A percentile compares a stretch with the other conserved stretches of the same genome.
phyloP scores from a whole-genome alignment of 1,284 basidiomycete species.

The Apiotrichum gracile region DNA sequence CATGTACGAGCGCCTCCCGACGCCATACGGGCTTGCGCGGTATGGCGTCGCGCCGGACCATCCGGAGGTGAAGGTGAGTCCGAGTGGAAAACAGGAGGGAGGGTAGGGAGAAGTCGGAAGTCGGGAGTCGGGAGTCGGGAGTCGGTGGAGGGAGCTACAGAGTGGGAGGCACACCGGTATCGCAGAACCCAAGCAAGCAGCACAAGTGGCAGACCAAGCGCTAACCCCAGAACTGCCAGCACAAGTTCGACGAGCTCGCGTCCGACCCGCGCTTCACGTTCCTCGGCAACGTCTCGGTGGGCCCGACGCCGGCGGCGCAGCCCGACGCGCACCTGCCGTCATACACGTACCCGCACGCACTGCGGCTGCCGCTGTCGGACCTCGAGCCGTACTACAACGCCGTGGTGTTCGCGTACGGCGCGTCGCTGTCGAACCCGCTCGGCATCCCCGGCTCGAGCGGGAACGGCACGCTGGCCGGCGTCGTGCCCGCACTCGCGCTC shows the following conservation, averaged over 20 bases:
- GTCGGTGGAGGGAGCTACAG: too few species aligned
- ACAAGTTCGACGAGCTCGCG: slow-evolving; percentile 80
- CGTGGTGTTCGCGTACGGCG: slow-evolving; percentile 51
- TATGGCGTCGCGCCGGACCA: slow-evolving; percentile 99
- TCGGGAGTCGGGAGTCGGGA: too few species aligned
- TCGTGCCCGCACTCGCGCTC: slow-evolving; percentile 72
- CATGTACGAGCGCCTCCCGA: slow-evolving; percentile 87
- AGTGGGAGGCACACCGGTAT: too few species aligned
- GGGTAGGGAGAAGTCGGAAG: too few species aligned
- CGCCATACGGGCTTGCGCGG: slow-evolving; percentile 88
- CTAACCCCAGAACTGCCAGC: slow-evolving; percentile 75
- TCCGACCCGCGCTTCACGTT: slow-evolving; percentile 71
- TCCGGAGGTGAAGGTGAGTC: slow-evolving; percentile 87
- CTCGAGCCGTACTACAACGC: slow-evolving; percentile 50
- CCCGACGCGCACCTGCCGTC: slow-evolving; percentile 22
- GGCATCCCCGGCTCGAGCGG: slow-evolving; percentile 53
- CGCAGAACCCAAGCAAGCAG: too few species aligned
- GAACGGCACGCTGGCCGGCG: slow-evolving; percentile 52
- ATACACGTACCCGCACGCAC: slow-evolving; percentile 48
- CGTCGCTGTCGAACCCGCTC: slow-evolving; percentile 44
- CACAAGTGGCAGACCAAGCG: too few species aligned
- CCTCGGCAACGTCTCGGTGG: slow-evolving; percentile 85
- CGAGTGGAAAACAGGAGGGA: neutral
- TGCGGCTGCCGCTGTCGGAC: slow-evolving; percentile 43
- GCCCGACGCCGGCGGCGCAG: slow-evolving; percentile 22